Percentiles rank a stretch among this genome's conserved stretches.
These are phyloP conservation scores for Populus hybrid DNA, from an alignment of 441 rosid species.

Conservation along the genomic window DNA sequence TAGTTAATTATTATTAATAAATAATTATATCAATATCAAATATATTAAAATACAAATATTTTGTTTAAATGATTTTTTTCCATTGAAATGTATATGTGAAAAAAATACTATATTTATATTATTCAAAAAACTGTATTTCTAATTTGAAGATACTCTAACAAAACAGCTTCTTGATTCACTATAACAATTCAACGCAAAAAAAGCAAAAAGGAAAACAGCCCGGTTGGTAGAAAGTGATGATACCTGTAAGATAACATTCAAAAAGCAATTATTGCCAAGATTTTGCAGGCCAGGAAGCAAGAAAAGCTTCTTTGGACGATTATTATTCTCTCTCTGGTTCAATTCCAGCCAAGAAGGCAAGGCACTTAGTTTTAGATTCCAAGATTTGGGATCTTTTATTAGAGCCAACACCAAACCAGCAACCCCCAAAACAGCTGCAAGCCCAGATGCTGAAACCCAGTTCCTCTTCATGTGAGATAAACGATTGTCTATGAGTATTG, in stretches of 20 bases:
- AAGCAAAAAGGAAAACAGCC: neutral
- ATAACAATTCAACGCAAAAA: neutral
- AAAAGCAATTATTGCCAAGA: slow-evolving; percentile 80
- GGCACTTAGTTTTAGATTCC: slow-evolving; percentile 16
- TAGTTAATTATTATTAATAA: too few relatives aligned
- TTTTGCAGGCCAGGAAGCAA: slow-evolving; percentile 78
- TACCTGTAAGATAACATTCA: slow-evolving; percentile 86
- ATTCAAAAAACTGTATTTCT: too few relatives aligned
- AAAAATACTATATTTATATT: too few relatives aligned
- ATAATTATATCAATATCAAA: too few relatives aligned
- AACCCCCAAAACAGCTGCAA: slow-evolving; percentile 45
- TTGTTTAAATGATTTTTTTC: too few relatives aligned
- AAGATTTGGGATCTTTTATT: slow-evolving; percentile 37
- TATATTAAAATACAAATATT: too few relatives aligned
- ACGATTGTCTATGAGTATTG: neutral
- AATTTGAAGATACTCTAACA: neutral
- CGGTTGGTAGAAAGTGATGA: slow-evolving; percentile 11
- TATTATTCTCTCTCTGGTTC: slow-evolving; percentile 9
- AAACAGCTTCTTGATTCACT: neutral
- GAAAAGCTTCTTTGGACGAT: slow-evolving; percentile 21
- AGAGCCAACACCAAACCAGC: slow-evolving; percentile 50
- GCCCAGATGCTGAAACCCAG: slow-evolving; percentile 40
- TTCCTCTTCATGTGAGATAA: slow-evolving; percentile 14
- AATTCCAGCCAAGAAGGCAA: slow-evolving; percentile 23
- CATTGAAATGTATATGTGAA: too few relatives aligned